A percentile compares a stretch with the other conserved stretches of the same genome.
Conservation (phyloP, 805 yeast genomes). For the Schwanniomyces pseudopolymorphus region DNA sequence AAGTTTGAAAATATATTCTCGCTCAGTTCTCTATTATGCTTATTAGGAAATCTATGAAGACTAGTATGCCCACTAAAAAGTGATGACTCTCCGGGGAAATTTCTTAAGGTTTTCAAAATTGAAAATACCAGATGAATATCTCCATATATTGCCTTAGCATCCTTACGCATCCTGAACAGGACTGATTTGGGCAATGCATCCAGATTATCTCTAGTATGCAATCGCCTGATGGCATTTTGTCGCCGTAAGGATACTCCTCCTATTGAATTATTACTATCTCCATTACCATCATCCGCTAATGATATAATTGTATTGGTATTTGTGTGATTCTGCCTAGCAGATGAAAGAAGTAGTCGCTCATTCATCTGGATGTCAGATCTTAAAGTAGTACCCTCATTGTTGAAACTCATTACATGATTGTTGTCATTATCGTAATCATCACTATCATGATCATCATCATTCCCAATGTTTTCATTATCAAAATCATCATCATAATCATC, state of each 20-base stretch:
- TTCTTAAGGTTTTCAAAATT: not conserved
- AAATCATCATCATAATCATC: slow-evolving; percentile 7
- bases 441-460: slow-evolving; percentile 15
- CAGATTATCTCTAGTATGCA: slow-evolving; percentile 4
- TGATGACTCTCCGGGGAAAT: slow-evolving; percentile 3
- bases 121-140: slow-evolving; percentile 8
- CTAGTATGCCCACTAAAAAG: slow-evolving; percentile 3
- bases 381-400: slow-evolving; percentile 8
- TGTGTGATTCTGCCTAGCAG: slow-evolving; percentile 24
- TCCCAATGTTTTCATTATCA: slow-evolving; percentile 11
- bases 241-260: slow-evolving; percentile 24
- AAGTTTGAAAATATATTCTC: slow-evolving; percentile 10
- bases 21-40: slow-evolving; percentile 1
- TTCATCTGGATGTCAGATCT: slow-evolving; percentile 14
- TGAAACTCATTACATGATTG: slow-evolving; percentile 3
- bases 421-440: slow-evolving; percentile 13
- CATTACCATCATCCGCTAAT: not conserved
- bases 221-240: slow-evolving; percentile 31
- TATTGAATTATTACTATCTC: not conserved
- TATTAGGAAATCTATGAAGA: slow-evolving; percentile 4
- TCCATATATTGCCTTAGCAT: slow-evolving; percentile 9
- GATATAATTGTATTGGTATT: slow-evolving; percentile 17
- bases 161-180: slow-evolving; percentile 6
- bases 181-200: slow-evolving; percentile 1
- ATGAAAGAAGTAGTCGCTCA: slow-evolving; percentile 24